Base-by-base conservation (phyloP, 306 rosid genomes). In the Sechiopsis laciniata region DNA sequence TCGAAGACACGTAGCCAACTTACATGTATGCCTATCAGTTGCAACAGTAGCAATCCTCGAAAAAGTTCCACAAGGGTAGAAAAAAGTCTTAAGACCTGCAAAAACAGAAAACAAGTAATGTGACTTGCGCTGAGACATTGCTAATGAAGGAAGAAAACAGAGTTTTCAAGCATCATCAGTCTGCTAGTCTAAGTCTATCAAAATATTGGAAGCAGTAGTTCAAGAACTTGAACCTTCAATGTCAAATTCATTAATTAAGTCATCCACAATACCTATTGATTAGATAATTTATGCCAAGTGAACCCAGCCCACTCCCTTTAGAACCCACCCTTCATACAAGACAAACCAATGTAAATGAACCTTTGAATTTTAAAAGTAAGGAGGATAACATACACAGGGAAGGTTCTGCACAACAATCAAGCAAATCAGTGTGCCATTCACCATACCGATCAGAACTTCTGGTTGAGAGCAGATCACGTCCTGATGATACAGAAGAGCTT, bases 391-490 rank as follows among this genome's bases (percentile, higher is more conserved):
- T 89, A 95, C 99, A 95, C 63, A 95, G 86, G 65, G 79, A 84
- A 63, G 96, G 97, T 73, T 95, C 96, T 24, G 99, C 87, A 79
- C 97, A 95, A 80, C 99, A 95, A 71, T 90, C 91, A 26, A 95
- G 99, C 73, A 95, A 86, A 88, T 95, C 99, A 70, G 87, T 83
- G 61, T 89, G 93, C 99, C 99, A 95, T 54, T 95, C 95, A 72
- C 80, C 92, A 53, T 83, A 84, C 61, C 66, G 84, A 81, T 80
- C 77, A 54, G 96, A 88, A 74, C 86, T 84, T 74, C 86, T 87
- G 48, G 83, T 84, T 29, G 96, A 89, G 74, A 78, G 74, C 72
- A 85, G 71, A 82, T 88, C 95, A 68, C 80, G 89, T 77, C 83
- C 85, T 21, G 87, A 85, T 15, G 96, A 88, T 75, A 86, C 82